Conservation (phyloP, 495 filamentous ascomycete genomes). For the Hyaloscypha variabilis region DNA sequence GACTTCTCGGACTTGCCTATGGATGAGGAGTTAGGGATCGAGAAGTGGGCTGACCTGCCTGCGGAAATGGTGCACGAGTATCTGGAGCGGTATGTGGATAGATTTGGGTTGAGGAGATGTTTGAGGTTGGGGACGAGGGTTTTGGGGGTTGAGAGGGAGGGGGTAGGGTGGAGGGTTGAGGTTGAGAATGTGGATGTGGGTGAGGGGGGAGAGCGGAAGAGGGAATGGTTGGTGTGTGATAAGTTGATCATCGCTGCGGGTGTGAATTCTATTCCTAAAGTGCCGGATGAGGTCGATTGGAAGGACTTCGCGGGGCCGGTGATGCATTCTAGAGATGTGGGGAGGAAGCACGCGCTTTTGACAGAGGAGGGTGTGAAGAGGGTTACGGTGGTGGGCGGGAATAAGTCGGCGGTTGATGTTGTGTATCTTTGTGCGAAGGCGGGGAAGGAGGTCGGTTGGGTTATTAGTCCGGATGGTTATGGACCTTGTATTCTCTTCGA, state of each 20-base stretch:
- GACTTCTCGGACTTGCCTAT: conserved; percentile 43
- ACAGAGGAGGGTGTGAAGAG: conserved; percentile 19
- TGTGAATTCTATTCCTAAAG: conserved; percentile 34
- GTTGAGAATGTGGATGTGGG: neutral
- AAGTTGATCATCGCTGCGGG: conserved; percentile 45
- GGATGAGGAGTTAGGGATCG: conserved; percentile 33
- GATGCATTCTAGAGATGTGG: conserved; percentile 36
- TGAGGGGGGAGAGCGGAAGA: neutral
- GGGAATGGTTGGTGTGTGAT: conserved; percentile 23
- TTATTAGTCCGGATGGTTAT: conserved; percentile 35
- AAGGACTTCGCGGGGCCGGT: conserved; percentile 26
- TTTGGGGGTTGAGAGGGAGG: conserved; percentile 29
- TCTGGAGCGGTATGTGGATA: conserved; percentile 34
- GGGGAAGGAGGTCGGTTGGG: conserved; percentile 43
- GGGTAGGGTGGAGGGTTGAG: conserved; percentile 33
- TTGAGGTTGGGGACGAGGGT: conserved; percentile 40
- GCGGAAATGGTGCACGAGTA: conserved; percentile 39
- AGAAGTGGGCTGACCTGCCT: conserved; percentile 35
- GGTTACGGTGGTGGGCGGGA: conserved; percentile 40
- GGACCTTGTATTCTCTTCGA: conserved; percentile 32
- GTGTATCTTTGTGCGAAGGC: conserved; percentile 30
- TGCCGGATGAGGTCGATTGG: conserved; percentile 36
- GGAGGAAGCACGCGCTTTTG: conserved; percentile 19
- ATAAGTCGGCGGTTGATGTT: conserved; percentile 41
- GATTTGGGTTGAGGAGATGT: conserved; percentile 35